Base-by-base conservation (phyloP, 139 green algal genomes). In the Haematococcus sp. region DNA sequence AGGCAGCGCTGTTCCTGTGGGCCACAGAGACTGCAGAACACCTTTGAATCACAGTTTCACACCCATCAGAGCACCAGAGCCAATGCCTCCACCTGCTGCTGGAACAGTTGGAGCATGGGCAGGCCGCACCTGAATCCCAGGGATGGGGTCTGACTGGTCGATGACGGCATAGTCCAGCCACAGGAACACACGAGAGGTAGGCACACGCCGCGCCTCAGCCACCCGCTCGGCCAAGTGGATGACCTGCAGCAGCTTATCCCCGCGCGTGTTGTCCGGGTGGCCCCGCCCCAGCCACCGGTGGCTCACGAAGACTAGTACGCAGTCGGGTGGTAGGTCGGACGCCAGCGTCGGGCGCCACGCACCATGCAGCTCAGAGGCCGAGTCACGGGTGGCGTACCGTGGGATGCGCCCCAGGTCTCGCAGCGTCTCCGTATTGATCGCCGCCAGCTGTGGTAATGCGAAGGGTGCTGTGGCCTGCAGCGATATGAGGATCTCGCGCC, bases 111-210 rank as follows among this genome's bases (percentile, higher is more conserved):
- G n/a, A n/a, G n/a, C n/a, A n/a, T n/a, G n/a, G n/a, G n/a, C 28
- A 11, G 0, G 15, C 3, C 56, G 0, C 17, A 61, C 70, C 70
- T 76, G 70, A 28, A 79, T 58, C 0, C 65, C 74, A 0, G 65
- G 74, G 52, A 79, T 73, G 19, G 74, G 65, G 56, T 79, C 63
- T 17, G 4, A 43, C 54, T 79, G 74, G 64, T 79, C 74, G 0
- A 79, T 52, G 33, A 71, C 67, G 28, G 35, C 61, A 35, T 79
- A 79, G 74, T 79, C 74, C 27, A 72, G 49, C 74, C 74, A 79
- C 40, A 79, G 65, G 35, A 64, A 74, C 15, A 79, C 70, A 1
- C 43, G 4, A 0, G 58, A 28, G 11, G 31, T 20, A 0, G 58
- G 58, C 28, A 76, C 56, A 1, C 58, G 15, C 0, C 55, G 70